Evolutionary conservation across 2,329 filamentous ascomycete genomes (phyloP).

Genomic region (Monosporascus sp.): DNA sequence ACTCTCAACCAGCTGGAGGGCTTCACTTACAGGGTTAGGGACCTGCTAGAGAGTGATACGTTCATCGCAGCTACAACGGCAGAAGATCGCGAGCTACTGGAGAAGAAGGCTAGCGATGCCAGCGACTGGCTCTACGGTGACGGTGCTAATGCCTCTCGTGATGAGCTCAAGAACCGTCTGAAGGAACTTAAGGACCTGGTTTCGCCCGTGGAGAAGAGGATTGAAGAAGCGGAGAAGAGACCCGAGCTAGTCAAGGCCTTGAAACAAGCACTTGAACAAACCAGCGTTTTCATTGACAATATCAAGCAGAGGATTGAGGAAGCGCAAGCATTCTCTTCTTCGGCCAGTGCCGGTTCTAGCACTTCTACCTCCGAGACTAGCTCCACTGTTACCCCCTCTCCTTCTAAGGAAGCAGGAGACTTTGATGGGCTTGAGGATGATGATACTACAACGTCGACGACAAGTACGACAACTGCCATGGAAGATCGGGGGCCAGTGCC

Average conservation of each 20-base stretch:
- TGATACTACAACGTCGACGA: slow-evolving; percentile 29
- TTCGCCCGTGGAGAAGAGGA: slow-evolving; percentile 68
- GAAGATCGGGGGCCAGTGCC: slow-evolving; percentile 52
- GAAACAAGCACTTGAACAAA: slow-evolving; percentile 65
- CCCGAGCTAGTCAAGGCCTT: slow-evolving; percentile 65
- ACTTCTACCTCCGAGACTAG: slow-evolving; percentile 33
- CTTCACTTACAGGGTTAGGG: slow-evolving; percentile 84
- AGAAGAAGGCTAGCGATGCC: slow-evolving; percentile 60
- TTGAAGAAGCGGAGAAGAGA: slow-evolving; percentile 65
- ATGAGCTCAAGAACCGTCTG: slow-evolving; percentile 70
- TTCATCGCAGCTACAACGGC: slow-evolving; percentile 70
- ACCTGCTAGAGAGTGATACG: slow-evolving; percentile 70
- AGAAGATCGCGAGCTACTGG: slow-evolving; percentile 60
- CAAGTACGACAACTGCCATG: slow-evolving; percentile 35
- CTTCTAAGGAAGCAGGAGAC: slow-evolving; percentile 41
- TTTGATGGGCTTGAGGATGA: slow-evolving; percentile 80
- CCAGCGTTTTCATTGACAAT: slow-evolving; percentile 62
- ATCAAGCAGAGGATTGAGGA: slow-evolving; percentile 67
- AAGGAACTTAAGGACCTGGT: slow-evolving; percentile 74
- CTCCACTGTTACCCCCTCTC: slow-evolving; percentile 41
- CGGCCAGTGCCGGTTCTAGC: slow-evolving; percentile 41
- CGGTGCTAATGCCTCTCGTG: slow-evolving; percentile 68
- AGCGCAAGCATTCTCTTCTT: slow-evolving; percentile 57
- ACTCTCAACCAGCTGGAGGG: slow-evolving; percentile 88
- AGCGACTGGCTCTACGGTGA: slow-evolving; percentile 92